phyloP scores from a whole-genome alignment of 768 basidiomycete genomes.

The Hygrocybe punicea region DNA sequence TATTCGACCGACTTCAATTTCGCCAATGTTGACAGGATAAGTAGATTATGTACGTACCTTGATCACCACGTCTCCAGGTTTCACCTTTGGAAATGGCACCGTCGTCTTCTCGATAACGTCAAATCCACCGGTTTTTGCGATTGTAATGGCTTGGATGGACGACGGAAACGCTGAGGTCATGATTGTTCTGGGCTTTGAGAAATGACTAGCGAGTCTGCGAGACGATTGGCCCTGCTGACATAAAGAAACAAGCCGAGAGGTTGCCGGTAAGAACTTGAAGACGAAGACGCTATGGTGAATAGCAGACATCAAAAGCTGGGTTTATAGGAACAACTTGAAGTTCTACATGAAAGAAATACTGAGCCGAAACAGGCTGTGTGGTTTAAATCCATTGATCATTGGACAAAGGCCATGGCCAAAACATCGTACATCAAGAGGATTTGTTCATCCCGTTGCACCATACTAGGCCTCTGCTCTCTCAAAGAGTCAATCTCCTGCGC shows the following conservation, averaged over 20 bases:
- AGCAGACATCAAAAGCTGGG: too few relatives aligned
- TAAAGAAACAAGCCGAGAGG: too few relatives aligned
- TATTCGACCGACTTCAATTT: background rate
- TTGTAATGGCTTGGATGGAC: constrained; percentile 68
- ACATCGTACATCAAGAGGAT: constrained; percentile 61
- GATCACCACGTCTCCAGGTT: constrained; percentile 57
- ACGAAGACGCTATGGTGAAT: too few relatives aligned
- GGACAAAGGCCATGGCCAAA: constrained; percentile 26
- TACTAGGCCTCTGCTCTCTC: constrained; percentile 75
- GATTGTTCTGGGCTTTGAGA: too few relatives aligned
- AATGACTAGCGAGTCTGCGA: too few relatives aligned
- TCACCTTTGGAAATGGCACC: constrained; percentile 64
- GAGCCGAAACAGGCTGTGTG: background rate
- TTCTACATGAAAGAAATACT: too few relatives aligned
- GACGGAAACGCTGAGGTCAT: constrained; percentile 36
- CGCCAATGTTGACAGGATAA: background rate
- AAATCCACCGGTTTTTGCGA: constrained; percentile 67
- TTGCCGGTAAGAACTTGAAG: too few relatives aligned
- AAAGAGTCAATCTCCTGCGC: constrained; percentile 71
- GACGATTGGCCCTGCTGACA: too few relatives aligned
- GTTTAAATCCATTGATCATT: background rate
- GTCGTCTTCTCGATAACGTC: constrained; percentile 70
- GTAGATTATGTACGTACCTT: constrained; percentile 34
- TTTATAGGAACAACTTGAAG: too few relatives aligned
- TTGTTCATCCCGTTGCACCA: constrained; percentile 77